Percentiles rank a stretch among this genome's conserved stretches.
Evolutionary conservation across 1,284 basidiomycete genomes (phyloP).

Genomic region (Hymenochaete sp.): DNA sequence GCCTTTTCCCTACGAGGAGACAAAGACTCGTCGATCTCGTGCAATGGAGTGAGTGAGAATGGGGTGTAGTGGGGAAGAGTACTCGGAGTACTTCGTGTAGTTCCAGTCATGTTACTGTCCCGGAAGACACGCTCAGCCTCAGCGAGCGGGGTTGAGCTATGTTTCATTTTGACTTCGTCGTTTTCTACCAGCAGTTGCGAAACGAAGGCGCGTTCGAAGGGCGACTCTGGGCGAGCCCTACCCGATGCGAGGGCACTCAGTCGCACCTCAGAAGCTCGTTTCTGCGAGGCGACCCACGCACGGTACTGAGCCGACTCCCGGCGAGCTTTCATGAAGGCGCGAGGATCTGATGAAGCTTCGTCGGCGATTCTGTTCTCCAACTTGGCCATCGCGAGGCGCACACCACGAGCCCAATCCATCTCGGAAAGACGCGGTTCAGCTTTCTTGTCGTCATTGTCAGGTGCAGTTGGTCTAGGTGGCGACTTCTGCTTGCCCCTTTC

Average conservation of each 20-base stretch:
- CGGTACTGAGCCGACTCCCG: constrained; percentile 5
- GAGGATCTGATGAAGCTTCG: constrained; percentile 4
- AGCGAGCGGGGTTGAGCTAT: constrained; percentile 4
- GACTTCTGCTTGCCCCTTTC: background rate
- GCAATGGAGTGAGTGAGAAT: constrained; percentile 3
- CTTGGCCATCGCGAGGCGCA: constrained; percentile 8
- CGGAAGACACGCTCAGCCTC: constrained; percentile 4
- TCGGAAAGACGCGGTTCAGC: background rate
- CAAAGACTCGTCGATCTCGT: constrained; percentile 12
- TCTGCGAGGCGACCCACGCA: constrained; percentile 3
- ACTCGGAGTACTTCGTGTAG: background rate
- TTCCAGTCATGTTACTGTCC: background rate
- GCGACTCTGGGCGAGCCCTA: background rate
- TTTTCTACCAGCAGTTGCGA: constrained; percentile 7
- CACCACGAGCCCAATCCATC: constrained; percentile 4
- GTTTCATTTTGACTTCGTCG: constrained; percentile 5
- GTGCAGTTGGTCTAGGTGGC: background rate
- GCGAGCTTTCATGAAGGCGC: constrained; percentile 2
- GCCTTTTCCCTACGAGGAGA: too few species aligned
- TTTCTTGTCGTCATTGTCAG: background rate
- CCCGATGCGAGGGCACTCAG: constrained; percentile 4
- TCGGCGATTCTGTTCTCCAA: constrained; percentile 5
- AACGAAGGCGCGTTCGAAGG: constrained; percentile 9
- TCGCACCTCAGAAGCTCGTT: constrained; percentile 2
- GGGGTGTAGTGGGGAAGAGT: constrained; percentile 6